Percentiles rank a stretch among this genome's conserved stretches.
These are phyloP conservation scores for Saprolegnia diclina DNA, from an alignment of 352 stramenopile species.

Conservation along the genomic window DNA sequence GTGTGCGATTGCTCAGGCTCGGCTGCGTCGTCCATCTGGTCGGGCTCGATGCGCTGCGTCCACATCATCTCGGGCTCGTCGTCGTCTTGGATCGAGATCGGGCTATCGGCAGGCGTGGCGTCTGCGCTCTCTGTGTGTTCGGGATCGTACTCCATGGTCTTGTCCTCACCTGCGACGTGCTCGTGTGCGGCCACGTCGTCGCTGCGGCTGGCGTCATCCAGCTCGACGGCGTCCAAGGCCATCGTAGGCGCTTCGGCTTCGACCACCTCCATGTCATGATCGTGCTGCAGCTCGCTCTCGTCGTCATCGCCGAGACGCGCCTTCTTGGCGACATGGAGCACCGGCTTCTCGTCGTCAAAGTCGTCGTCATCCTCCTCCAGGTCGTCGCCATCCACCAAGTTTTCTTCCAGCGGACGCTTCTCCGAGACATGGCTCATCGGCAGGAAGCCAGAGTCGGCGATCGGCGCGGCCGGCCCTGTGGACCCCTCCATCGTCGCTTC, in stretches of 20 bases:
- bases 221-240: not conserved
- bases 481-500: not conserved
- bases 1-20: too few species aligned
- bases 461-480: not conserved
- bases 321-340: conserved; percentile 19
- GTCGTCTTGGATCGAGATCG: too few species aligned
- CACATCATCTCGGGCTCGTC: too few species aligned
- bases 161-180: not conserved
- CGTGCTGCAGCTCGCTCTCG: not conserved
- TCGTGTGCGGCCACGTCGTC: not conserved
- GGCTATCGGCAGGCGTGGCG: too few species aligned
- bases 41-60: too few species aligned
- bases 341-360: conserved; percentile 23
- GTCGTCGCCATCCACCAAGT: conserved; percentile 3
- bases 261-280: not conserved
- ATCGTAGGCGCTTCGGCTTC: not conserved
- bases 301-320: conserved; percentile 7
- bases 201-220: not conserved
- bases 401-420: conserved; percentile 22
- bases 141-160: not conserved
- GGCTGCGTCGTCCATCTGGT: too few species aligned
- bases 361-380: conserved; percentile 18
- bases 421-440: not conserved
- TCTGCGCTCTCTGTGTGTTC: not conserved
- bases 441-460: not conserved